A percentile compares a stretch with the other conserved stretches of the same genome.
Conservation (phyloP, 805 yeast genomes). For the Starmerella cellae region DNA sequence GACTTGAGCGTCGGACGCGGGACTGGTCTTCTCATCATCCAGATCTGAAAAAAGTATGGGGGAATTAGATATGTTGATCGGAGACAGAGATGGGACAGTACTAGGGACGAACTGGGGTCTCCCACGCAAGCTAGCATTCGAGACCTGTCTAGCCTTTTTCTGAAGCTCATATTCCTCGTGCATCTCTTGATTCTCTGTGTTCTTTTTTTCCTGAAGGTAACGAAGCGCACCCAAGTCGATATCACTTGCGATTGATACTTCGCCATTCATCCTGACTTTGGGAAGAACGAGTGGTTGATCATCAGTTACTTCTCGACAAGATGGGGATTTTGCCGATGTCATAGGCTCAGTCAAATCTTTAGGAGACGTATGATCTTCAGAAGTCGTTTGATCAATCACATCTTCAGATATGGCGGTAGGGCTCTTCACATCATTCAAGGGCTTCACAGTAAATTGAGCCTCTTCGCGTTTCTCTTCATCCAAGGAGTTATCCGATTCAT, state of each 20-base stretch:
- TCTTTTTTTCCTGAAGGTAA: no score
- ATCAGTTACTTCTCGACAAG: no score
- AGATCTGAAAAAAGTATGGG: slow-evolving; percentile 5
- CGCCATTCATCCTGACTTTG: no score
- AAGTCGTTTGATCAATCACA: no score
- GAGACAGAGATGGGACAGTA: slow-evolving; percentile 6
- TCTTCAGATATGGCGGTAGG: no score
- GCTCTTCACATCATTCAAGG: no score
- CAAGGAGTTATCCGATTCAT: no score
- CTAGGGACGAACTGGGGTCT: slow-evolving; percentile 4
- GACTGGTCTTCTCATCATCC: no score
- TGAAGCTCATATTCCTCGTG: background rate
- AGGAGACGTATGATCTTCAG: background rate
- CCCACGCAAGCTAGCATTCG: slow-evolving; percentile 5
- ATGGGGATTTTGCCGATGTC: no score
- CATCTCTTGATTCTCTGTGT: background rate
- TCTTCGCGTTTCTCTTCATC: background rate
- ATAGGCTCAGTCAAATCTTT: background rate
- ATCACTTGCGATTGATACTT: background rate
- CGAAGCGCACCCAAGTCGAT: background rate
- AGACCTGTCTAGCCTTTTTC: background rate
- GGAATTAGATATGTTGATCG: slow-evolving; percentile 5
- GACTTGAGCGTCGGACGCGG: no score
- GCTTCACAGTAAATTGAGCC: background rate
- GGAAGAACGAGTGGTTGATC: no score